Base-by-base conservation (phyloP, 2,329 filamentous ascomycete genomes). In the Apiospora sp. region DNA sequence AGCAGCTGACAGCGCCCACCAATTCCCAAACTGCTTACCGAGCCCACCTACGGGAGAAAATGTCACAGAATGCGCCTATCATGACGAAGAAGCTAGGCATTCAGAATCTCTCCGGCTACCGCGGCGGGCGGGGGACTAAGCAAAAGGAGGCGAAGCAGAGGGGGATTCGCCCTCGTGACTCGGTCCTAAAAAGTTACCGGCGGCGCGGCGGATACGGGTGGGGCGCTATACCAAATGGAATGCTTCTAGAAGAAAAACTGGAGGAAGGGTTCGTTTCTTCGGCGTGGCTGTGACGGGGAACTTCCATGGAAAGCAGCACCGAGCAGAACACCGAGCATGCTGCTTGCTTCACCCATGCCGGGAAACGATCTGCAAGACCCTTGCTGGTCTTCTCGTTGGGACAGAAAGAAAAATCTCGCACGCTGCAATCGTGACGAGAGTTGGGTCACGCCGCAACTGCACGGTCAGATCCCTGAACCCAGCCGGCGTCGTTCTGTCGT, bases 101-200 rank as follows among this genome's bases (percentile, higher is more conserved):
- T 27, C 27, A 7, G 49, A 12, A 27, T 48, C 16, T 34, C 27
- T 58, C 34, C 58, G 58, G 58, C 34, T 19, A n/a, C 22, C 19
- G 58, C 8, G 27, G 54, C 30, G 7, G 30, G 58, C 8, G 27
- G 54, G 54, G 7, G 30, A 61, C 58, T 64, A 64, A 41, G 58
- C 30, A 10, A 41, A 61, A n/a, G 58, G 58, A 41, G 58, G 58
- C 30, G 58, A 41, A 64, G 58, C 19, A 41, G 34, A 30, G 30
- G 51, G 51, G 51, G 54, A n/a, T 61, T 22, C 46, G 46, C 34
- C 58, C 58, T 64, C 58, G 58, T 64, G 58, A 64, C 58, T 64
- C 58, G 30, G 14, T 30, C 34, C 14, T 54, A 19, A 58, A 34
- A 58, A 34, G 27, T 34, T 58, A 34, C 51, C 51, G 54, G 54